phyloP scores from a whole-genome alignment of 2,329 filamentous ascomycete species.

The Penicillium thymicola region DNA sequence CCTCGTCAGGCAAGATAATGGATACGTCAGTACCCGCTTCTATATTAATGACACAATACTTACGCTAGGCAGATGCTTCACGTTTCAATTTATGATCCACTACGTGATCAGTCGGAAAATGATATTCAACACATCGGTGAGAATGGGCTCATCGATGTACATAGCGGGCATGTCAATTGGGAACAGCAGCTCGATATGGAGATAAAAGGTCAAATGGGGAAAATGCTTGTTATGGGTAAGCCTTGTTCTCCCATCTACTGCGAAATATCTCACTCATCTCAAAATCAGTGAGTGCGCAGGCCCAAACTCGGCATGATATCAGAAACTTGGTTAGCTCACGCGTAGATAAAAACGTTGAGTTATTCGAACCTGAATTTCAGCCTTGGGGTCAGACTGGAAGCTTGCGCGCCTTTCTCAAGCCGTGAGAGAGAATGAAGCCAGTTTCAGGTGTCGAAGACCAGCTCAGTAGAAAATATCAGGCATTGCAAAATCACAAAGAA shows the following conservation, averaged over 20 bases:
- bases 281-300: slow-evolving; percentile 13
- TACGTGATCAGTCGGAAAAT: neutral
- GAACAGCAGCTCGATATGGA: slow-evolving; percentile 12
- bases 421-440: neutral
- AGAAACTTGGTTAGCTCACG: slow-evolving; percentile 11
- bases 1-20: slow-evolving; percentile 19
- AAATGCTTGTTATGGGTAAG: slow-evolving; percentile 3
- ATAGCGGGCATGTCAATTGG: slow-evolving; percentile 12
- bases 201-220: neutral
- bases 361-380: slow-evolving; percentile 24
- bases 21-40: slow-evolving; percentile 11
- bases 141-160: slow-evolving; percentile 20
- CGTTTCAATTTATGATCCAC: slow-evolving; percentile 13
- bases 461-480: no score
- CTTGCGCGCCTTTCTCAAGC: neutral
- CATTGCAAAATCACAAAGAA: no score
- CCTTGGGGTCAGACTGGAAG: slow-evolving; percentile 15
- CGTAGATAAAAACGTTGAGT: slow-evolving; percentile 12
- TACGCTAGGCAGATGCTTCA: slow-evolving; percentile 10
- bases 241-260: neutral
- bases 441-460: no score
- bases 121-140: slow-evolving; percentile 12
- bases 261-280: neutral
- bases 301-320: slow-evolving; percentile 10
- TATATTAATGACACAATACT: neutral